Evolutionary conservation across 1,284 basidiomycete genomes (phyloP).

Genomic region (Melampsora larici-populina): DNA sequence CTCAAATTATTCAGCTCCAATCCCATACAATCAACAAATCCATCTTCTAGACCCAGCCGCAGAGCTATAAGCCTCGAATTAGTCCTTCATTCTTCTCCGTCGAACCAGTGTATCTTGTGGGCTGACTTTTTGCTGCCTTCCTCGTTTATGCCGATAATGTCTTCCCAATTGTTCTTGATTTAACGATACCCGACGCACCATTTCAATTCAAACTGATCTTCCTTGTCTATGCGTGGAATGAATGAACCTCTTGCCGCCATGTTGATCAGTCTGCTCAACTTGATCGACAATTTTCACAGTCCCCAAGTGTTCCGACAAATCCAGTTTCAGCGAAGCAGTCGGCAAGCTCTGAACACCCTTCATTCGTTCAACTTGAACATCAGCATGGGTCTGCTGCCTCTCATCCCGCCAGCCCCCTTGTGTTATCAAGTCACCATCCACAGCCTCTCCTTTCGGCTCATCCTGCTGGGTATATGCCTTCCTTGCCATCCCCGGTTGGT

Average conservation of each 20-base stretch:
- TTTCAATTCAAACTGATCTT: background rate
- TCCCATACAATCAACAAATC: background rate
- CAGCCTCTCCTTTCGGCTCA: background rate
- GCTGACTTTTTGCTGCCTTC: background rate
- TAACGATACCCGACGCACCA: background rate
- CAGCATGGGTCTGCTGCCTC: background rate
- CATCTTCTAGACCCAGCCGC: background rate
- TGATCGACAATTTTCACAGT: conserved; percentile 13
- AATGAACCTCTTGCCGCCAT: background rate
- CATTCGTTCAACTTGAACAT: background rate
- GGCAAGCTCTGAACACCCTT: background rate
- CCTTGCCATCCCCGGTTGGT: conserved; percentile 15
- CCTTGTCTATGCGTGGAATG: background rate
- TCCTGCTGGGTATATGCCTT: conserved; percentile 6
- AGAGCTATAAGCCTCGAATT: background rate
- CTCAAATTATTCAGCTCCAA: background rate
- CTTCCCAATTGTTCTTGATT: background rate
- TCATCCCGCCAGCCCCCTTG: background rate
- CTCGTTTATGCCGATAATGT: background rate
- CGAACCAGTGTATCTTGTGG: background rate
- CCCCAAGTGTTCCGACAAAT: background rate
- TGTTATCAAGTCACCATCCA: background rate
- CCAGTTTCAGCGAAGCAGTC: background rate
- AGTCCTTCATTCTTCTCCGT: background rate
- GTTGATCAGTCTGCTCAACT: conserved; percentile 1